Evolutionary conservation across 176 grass and related monocot genomes (phyloP).

Genomic region (Oryza punctata): DNA sequence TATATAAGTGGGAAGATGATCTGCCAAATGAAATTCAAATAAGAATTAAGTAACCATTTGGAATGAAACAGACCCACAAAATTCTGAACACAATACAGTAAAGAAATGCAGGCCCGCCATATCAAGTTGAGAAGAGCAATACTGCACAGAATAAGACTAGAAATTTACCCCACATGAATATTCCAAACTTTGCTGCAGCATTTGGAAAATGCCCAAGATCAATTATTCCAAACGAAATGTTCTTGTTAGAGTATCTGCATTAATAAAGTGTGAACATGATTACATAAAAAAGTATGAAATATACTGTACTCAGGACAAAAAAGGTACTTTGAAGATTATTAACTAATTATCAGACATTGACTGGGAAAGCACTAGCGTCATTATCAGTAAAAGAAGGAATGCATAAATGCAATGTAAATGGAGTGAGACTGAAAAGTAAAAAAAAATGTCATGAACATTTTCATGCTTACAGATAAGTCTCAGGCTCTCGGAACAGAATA

Average conservation of each 20-base stretch:
- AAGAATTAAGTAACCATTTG: conserved; percentile 4
- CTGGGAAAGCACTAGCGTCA: conserved; percentile 10
- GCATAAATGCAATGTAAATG: conserved; percentile 15
- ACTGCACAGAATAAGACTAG: conserved; percentile 16
- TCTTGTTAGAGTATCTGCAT: conserved; percentile 91
- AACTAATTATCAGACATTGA: conserved; percentile 25
- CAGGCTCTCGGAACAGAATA: neutral
- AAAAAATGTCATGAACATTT: neutral
- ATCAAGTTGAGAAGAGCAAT: conserved; percentile 18
- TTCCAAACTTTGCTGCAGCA: conserved; percentile 85
- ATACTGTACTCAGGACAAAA: conserved; percentile 28
- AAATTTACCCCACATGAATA: conserved; percentile 81
- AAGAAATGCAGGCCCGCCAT: conserved; percentile 28
- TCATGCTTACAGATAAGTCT: conserved; percentile 7
- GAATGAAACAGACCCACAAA: conserved; percentile 17
- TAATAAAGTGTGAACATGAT: conserved; percentile 26
- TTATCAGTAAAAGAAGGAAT: conserved; percentile 18
- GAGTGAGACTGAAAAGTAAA: conserved; percentile 8
- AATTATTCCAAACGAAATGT: conserved; percentile 90
- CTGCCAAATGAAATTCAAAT: conserved; percentile 57
- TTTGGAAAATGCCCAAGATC: conserved; percentile 99
- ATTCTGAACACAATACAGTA: conserved; percentile 4
- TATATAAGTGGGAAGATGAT: conserved; percentile 91
- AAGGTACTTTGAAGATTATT: conserved; percentile 24
- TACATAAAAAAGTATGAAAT: neutral